Evolutionary conservation across 306 rosid genomes (phyloP).

Genomic region (Lathyrus aphaca): DNA sequence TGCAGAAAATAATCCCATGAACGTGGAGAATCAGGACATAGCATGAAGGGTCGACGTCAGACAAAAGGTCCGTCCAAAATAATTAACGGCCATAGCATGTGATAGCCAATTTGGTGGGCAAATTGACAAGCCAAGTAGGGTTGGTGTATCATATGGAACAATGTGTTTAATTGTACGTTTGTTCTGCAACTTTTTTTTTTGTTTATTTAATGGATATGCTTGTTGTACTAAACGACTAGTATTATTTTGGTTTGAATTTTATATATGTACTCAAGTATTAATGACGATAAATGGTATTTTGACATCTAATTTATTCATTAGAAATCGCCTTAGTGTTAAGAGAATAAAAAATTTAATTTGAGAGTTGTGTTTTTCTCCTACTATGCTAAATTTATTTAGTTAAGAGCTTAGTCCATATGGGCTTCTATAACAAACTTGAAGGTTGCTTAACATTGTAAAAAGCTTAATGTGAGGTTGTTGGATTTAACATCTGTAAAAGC

Average conservation of each 20-base stretch:
- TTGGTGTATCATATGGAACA: background rate
- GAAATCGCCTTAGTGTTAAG: no score
- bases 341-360: no score
- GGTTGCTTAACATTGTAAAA: no score
- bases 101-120: background rate
- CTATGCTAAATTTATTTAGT: no score
- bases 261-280: background rate
- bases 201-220: background rate
- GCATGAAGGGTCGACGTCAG: slow-evolving; percentile 25
- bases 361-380: no score
- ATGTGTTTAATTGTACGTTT: background rate
- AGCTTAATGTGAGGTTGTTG: no score
- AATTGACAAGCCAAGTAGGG: slow-evolving; percentile 8
- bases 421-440: no score
- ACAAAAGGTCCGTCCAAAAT: slow-evolving; percentile 45
- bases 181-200: background rate
- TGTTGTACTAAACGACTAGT: background rate
- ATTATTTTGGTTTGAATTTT: background rate
- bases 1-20: slow-evolving; percentile 1
- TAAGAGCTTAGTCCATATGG: no score
- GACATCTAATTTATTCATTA: no score
- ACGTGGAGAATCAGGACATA: background rate
- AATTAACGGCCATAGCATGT: slow-evolving; percentile 45
- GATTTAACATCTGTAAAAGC: no score
- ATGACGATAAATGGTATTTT: no score